Percentiles rank a stretch among this genome's conserved stretches.
These are phyloP conservation scores for Ophioceras dolichostomum DNA, from an alignment of 2,329 filamentous ascomycete species.

Conservation along the genomic window DNA sequence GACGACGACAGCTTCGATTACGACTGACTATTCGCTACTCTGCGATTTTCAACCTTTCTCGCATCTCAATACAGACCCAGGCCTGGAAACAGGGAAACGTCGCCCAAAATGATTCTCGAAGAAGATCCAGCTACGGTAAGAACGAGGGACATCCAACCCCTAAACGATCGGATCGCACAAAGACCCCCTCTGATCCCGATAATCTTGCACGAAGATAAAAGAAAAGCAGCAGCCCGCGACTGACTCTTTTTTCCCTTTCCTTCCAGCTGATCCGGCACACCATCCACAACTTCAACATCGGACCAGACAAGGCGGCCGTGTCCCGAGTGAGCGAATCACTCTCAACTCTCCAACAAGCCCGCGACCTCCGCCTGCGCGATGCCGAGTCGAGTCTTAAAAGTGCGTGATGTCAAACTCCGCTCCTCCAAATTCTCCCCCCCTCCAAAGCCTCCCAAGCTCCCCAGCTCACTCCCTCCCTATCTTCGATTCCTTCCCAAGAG, in stretches of 20 bases:
- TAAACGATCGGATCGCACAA: too few species aligned
- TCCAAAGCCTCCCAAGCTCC: too few species aligned
- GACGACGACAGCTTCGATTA: too few species aligned
- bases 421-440: neutral
- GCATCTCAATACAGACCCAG: neutral
- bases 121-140: conserved; percentile 33
- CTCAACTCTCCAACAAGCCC: conserved; percentile 70
- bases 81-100: neutral
- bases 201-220: too few species aligned
- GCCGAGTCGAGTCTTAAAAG: conserved; percentile 55
- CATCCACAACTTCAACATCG: conserved; percentile 88
- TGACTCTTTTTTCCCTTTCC: too few species aligned
- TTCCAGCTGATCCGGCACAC: conserved; percentile 86
- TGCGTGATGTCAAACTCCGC: conserved; percentile 15
- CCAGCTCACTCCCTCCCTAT: too few species aligned
- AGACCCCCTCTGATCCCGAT: too few species aligned
- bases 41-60: too few species aligned
- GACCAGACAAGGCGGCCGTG: conserved; percentile 74
- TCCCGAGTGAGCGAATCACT: conserved; percentile 76
- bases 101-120: conserved; percentile 1
- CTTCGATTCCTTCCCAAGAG: too few species aligned
- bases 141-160: too few species aligned
- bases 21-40: too few species aligned
- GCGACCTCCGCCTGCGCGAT: conserved; percentile 63
- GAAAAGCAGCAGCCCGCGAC: conserved; percentile 4